These are phyloP conservation scores for Didymella lethalis DNA, from an alignment of 2,329 filamentous ascomycete genomes.

Conservation along the genomic window DNA sequence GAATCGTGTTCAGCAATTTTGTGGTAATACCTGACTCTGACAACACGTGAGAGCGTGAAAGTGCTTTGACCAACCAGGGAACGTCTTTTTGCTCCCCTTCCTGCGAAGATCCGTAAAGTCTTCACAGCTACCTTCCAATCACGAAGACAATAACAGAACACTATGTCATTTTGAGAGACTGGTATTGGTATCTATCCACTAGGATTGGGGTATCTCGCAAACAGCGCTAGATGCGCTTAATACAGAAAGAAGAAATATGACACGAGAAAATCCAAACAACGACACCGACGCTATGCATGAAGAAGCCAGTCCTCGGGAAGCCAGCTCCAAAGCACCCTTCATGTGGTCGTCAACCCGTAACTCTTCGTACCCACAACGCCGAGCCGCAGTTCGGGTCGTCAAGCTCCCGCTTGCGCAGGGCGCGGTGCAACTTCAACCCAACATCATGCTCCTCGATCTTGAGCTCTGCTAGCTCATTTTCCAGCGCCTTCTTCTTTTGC, in stretches of 20 bases:
- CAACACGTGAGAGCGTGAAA: too few species aligned
- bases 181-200: constrained; percentile 3
- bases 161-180: too few species aligned
- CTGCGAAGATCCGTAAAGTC: too few species aligned
- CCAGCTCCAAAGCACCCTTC: background rate
- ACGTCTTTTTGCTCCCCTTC: too few species aligned
- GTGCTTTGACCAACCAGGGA: too few species aligned
- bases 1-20: too few species aligned
- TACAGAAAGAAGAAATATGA: constrained; percentile 6
- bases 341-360: constrained; percentile 35
- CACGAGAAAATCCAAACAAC: background rate
- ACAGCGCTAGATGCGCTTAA: constrained; percentile 1
- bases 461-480: constrained; percentile 51
- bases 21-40: too few species aligned
- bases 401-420: constrained; percentile 50
- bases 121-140: too few species aligned
- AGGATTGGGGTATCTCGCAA: constrained; percentile 17
- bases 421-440: constrained; percentile 51
- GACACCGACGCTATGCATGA: constrained; percentile 16
- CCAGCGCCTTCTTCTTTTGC: constrained; percentile 46
- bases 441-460: constrained; percentile 51
- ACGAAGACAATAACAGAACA: too few species aligned
- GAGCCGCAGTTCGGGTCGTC: constrained; percentile 47
- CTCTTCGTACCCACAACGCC: constrained; percentile 51
- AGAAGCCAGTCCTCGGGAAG: background rate